Evolutionary conservation across 495 filamentous ascomycete species (phyloP).

Genomic region (Polyplosphaeria fusca): DNA sequence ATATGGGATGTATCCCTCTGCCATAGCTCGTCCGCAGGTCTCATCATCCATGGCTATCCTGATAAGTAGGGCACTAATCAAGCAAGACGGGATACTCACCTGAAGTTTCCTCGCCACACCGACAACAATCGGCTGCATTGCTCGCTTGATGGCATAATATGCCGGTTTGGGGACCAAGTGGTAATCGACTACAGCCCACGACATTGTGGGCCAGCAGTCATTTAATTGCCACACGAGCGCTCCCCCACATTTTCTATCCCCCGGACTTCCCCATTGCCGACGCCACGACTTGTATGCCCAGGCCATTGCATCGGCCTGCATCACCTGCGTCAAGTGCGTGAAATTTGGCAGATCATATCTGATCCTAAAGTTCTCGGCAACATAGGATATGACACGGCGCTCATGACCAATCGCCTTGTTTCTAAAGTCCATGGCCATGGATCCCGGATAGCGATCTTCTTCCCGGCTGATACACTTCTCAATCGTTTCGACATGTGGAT

Average conservation of each 20-base stretch:
- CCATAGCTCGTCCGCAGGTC: slow-evolving; percentile 18
- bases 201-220: slow-evolving; percentile 28
- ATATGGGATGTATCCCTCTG: slow-evolving; percentile 19
- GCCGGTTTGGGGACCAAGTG: slow-evolving; percentile 21
- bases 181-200: slow-evolving; percentile 46
- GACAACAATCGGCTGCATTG: slow-evolving; percentile 15
- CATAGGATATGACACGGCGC: slow-evolving; percentile 17
- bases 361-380: slow-evolving; percentile 30
- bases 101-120: slow-evolving; percentile 17
- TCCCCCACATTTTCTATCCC: slow-evolving; percentile 25
- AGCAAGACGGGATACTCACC: no score
- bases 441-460: slow-evolving; percentile 40
- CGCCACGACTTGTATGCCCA: slow-evolving; percentile 30
- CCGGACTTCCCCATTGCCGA: slow-evolving; percentile 12
- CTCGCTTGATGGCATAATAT: slow-evolving; percentile 28
- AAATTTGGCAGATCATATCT: slow-evolving; percentile 20
- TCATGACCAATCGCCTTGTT: slow-evolving; percentile 30
- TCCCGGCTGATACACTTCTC: slow-evolving; percentile 29
- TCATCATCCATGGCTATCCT: slow-evolving; percentile 19
- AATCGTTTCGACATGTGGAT: slow-evolving; percentile 23
- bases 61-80: no score
- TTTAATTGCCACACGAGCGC: slow-evolving; percentile 32
- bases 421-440: slow-evolving; percentile 27
- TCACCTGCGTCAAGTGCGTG: slow-evolving; percentile 28
- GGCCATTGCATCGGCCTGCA: slow-evolving; percentile 25